Conservation (phyloP, 1,139 yeast genomes). For the Magnusiomyces starmeri region DNA sequence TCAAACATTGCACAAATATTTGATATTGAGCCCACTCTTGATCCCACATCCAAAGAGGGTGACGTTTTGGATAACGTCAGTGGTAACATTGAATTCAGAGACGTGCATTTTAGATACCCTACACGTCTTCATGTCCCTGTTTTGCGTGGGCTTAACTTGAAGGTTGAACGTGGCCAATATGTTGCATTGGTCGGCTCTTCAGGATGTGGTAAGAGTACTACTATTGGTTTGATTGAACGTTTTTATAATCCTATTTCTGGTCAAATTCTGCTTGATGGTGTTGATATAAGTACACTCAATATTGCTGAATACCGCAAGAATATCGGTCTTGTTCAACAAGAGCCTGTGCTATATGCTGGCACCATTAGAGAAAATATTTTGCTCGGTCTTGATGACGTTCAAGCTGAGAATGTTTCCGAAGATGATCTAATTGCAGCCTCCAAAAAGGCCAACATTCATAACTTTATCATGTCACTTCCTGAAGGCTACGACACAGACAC, state of each 20-base stretch:
- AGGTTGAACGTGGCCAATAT: constrained; percentile 71
- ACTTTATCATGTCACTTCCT: constrained; percentile 70
- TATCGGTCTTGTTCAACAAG: constrained; percentile 79
- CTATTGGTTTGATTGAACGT: constrained; percentile 71
- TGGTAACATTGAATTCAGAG: constrained; percentile 56
- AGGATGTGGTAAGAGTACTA: constrained; percentile 90
- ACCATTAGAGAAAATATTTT: constrained; percentile 74
- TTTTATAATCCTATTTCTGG: constrained; percentile 76
- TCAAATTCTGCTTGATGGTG: constrained; percentile 57
- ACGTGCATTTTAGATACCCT: constrained; percentile 73
- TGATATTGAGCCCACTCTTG: constrained; percentile 57
- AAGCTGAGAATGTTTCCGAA: constrained; percentile 40
- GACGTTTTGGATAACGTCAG: constrained; percentile 30
- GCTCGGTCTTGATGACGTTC: constrained; percentile 56
- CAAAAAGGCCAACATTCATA: constrained; percentile 74
- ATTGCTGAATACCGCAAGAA: constrained; percentile 63
- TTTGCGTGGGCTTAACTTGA: constrained; percentile 57
- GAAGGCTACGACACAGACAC: constrained; percentile 74
- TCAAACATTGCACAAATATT: constrained; percentile 68
- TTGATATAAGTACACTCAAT: constrained; percentile 62
- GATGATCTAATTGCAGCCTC: constrained; percentile 65
- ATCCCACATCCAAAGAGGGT: constrained; percentile 49
- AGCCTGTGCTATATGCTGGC: constrained; percentile 82
- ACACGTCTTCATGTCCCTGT: constrained; percentile 72
- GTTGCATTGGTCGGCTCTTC: constrained; percentile 94